Base-by-base conservation (phyloP, 441 rosid genomes). In the Jatropha multifida region DNA sequence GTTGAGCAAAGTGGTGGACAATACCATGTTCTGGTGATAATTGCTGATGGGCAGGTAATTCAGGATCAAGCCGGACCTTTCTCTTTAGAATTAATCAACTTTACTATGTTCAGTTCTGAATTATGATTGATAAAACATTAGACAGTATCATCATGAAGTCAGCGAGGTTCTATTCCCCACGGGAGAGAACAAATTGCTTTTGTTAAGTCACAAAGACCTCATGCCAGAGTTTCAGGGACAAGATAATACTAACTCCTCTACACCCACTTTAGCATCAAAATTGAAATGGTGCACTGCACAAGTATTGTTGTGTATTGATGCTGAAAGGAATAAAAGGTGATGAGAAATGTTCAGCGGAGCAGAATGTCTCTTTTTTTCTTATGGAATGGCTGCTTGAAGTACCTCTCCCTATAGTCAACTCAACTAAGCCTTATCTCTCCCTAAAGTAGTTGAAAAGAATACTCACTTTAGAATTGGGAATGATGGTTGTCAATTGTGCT, bases 11-110 rank as follows among this genome's bases (percentile, higher is more conserved):
- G 97, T 81, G 93, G 89, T 4, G 98, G 96, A 17, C 99, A 94
- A 74, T 96, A 92, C 87, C 98, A 92, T 76, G 98, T 96, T 79
- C 85, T 96, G 81, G 72, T 96, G 79, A 92, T 94, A 70, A 94
- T 94, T 75, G 98, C 98, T 48, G 98, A 96, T 85, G 98, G 98
- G 49, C 99, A 92, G 96, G 97, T 91, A 85, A 76, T 40, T 76
- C 56, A 20, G 20, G 55, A 26, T 42, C 46, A 26, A 61, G 46
- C 41, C 44, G 56, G 72, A 70, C 26, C 41, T 65, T 75, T 37
- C 32, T 55, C 56, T 67, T 69, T 63, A 23, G 44, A 23, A n/a
- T 15, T 59, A 71, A 20, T 60, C 14, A 51, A 2, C 51, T 20
- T 11, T n/a, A 46, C 14, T 40, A 63, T 14, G 7, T 8, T 4